Evolutionary conservation across 2,329 filamentous ascomycete species (phyloP).

Genomic region (Verticillium longisporum): DNA sequence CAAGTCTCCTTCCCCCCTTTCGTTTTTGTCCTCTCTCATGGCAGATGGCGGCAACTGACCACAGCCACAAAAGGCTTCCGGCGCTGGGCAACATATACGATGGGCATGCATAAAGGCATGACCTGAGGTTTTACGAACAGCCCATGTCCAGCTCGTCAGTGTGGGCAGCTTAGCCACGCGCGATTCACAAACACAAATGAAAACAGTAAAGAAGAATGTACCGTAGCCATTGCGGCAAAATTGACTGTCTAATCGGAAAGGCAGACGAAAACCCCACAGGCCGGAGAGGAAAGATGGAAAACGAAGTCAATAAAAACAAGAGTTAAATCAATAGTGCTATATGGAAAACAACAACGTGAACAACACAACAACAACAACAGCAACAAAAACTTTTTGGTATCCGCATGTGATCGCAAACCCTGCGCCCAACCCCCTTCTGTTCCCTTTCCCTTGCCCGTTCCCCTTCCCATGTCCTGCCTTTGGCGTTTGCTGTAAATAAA

Average conservation of each 20-base stretch:
- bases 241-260: neutral
- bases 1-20: constrained; percentile 21
- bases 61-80: constrained; percentile 38
- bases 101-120: constrained; percentile 39
- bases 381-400: neutral
- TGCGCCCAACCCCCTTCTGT: neutral
- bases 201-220: neutral
- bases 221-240: neutral
- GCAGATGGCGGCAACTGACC: neutral
- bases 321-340: constrained; percentile 9
- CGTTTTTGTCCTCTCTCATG: neutral
- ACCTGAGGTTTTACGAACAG: constrained; percentile 6
- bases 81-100: constrained; percentile 51
- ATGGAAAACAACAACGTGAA: neutral
- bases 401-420: neutral
- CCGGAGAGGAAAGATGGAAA: neutral
- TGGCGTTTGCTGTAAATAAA: constrained; percentile 5
- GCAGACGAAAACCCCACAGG: no score
- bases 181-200: neutral
- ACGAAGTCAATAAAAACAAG: constrained; percentile 3
- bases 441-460: neutral
- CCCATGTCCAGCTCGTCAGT: neutral
- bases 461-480: neutral
- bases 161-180: neutral
- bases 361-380: no score